Evolutionary conservation across 331 rosid species (phyloP), one percentile per base, ranked within the genome.

Genomic region (Prunus yedoensis): DNA sequence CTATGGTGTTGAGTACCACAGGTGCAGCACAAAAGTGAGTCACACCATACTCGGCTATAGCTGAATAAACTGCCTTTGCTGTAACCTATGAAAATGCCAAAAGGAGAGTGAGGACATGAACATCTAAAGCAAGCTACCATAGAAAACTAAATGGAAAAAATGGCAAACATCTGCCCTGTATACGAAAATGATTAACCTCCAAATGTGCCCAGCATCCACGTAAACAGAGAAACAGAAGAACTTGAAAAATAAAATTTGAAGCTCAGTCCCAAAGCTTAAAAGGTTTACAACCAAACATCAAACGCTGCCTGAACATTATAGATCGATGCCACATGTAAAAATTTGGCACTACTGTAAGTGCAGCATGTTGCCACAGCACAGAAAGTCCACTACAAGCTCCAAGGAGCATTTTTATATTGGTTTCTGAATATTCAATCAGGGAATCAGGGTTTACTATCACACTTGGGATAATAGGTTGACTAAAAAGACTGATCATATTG

Each of bases 11-110:
- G 54, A 94, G 97, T 53, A 94, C 97, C 77, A 94, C 91, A 4
- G 98, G 98, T 16, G 97, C 98, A 58, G 96, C 98, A 83, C 98
- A 94, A 74, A 94, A 94, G 81, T 94, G 90, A 79, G 97, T 91
- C 72, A 87, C 98, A 38, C 88, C 84, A 73, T 90, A 78, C 73
- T 90, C 57, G 51, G 84, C 89, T 70, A 94, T 91, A 23, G 98
- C 94, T 70, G 87, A 83, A 71, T 91, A 94, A n/a, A 94, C 80
- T 68, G 88, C 89, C 82, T 83, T 91, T 2, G 97, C 91, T 20
- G 93, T 82, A 71, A 91, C 95, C 98, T 94, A 84, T 15, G 6
- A 30, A 74, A 74, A 73, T 20, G 28, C 66, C 23, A 25, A 59
- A 71, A 35, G 13, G 52, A 27, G n/a, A 1, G 43, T 25, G 53